Conservation (phyloP, 2,329 filamentous ascomycete genomes). For the Venturia carpophila region DNA sequence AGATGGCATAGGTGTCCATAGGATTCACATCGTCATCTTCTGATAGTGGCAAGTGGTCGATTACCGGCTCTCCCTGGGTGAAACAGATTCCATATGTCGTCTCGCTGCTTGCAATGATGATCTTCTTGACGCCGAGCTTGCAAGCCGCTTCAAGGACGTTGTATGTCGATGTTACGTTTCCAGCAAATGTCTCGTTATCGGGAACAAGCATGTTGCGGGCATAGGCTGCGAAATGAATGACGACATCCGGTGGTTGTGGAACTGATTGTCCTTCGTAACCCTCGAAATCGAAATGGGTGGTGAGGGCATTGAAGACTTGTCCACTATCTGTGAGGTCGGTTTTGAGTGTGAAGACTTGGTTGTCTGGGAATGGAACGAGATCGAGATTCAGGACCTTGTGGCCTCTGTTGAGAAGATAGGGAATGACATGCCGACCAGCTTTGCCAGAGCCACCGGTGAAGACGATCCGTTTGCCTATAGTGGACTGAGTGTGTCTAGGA, state of each 20-base stretch:
- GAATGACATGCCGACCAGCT: conserved; percentile 49
- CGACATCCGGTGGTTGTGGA: conserved; percentile 46
- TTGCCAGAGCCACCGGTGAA: conserved; percentile 51
- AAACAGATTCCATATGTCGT: conserved; percentile 57
- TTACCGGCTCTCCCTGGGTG: conserved; percentile 50
- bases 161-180: conserved; percentile 50
- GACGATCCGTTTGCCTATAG: conserved; percentile 35
- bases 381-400: conserved; percentile 51
- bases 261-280: conserved; percentile 40
- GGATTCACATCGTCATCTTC: conserved; percentile 53
- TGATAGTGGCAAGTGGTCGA: conserved; percentile 50
- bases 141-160: conserved; percentile 57
- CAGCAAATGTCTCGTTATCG: conserved; percentile 51
- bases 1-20: conserved; percentile 55
- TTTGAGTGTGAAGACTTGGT: conserved; percentile 46
- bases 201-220: conserved; percentile 54
- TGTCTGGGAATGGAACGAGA: conserved; percentile 40
- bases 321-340: conserved; percentile 48
- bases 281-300: conserved; percentile 48
- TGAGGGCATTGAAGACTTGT: conserved; percentile 50
- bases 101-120: conserved; percentile 53
- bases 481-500: not conserved
- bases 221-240: conserved; percentile 55
- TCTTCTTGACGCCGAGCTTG: conserved; percentile 54
- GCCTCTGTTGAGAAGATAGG: conserved; percentile 43